Base-by-base conservation (phyloP, 805 yeast genomes). In the Zygosaccharomyces lentus region DNA sequence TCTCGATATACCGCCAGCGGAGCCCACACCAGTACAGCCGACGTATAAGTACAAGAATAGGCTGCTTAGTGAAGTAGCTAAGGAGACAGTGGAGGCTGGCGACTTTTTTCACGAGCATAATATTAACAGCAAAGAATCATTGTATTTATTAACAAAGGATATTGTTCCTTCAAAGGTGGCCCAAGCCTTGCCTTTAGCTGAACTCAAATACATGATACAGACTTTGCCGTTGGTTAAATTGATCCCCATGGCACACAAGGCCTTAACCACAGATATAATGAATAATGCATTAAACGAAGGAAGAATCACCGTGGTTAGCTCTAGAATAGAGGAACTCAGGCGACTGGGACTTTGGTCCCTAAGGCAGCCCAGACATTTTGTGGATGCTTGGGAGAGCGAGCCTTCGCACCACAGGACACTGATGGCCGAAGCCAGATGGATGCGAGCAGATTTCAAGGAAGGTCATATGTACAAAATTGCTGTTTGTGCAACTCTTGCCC, bases 261-360 rank as follows among this genome's bases (percentile, higher is more conserved):
- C 86, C 0, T 71, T 91, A 31, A 80, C 89, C 26, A 86, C 98
- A 0, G 91, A 87, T 42, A 80, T 86, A 46, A 93, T 80, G 66
- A 95, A 88, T 59, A 78, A 84, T 56, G 87, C 96, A 0, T 69
- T 90, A 27, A 77, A 87, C 10, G 99, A 93, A 61, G 96, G 96
- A 3, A 85, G 90, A 61, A 81, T 91, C 2, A 87, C 95, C 0
- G 96, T 89, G 9, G 80, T 88, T 15, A 85, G 88, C 56, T 84
- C 95, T 1, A 74, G 98, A 50, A 90, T 93, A 38, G 98, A 91
- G 59, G 98, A 91, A 62, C 72, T 93, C 51, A 87, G 88, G 62
- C 73, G 95, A 38, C 83, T 84, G 47, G 85, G 87, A 2, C 81
- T 86, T 56, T 93, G 99, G 98, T 83, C 96, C 17, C 70, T 93